These are phyloP conservation scores for Thalassiosira hispida DNA, from an alignment of 352 stramenopile genomes.

Conservation along the genomic window DNA sequence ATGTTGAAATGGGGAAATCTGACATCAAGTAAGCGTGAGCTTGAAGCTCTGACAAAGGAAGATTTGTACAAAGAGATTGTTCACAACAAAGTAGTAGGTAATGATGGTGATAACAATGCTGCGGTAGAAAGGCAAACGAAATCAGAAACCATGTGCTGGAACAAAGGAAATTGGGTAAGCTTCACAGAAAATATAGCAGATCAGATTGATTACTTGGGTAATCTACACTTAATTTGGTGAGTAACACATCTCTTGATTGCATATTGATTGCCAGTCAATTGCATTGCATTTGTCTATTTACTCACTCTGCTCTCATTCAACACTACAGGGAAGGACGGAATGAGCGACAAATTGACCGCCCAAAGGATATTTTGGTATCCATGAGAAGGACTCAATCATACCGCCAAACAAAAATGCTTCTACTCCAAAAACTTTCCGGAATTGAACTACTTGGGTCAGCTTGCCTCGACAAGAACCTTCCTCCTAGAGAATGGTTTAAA, in stretches of 20 bases:
- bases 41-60: no score
- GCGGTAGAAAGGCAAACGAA: neutral
- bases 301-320: no score
- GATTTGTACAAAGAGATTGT: no score
- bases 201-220: constrained; percentile 21
- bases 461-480: no score
- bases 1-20: no score
- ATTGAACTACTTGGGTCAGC: no score
- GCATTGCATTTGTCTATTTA: no score
- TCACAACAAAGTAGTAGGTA: neutral
- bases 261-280: no score
- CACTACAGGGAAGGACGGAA: constrained; percentile 3
- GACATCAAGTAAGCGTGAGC: no score
- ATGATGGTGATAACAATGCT: neutral
- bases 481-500: constrained; percentile 2
- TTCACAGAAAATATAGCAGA: constrained; percentile 11
- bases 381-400: constrained; percentile 4
- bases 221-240: constrained; percentile 14
- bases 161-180: constrained; percentile 23
- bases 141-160: constrained; percentile 14
- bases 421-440: constrained; percentile 19
- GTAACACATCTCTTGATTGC: neutral
- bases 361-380: constrained; percentile 1
- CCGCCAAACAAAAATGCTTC: neutral
- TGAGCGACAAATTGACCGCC: neutral